Evolutionary conservation across 2,329 filamentous ascomycete genomes (phyloP).

Genomic region (Aureobasidium sp.): DNA sequence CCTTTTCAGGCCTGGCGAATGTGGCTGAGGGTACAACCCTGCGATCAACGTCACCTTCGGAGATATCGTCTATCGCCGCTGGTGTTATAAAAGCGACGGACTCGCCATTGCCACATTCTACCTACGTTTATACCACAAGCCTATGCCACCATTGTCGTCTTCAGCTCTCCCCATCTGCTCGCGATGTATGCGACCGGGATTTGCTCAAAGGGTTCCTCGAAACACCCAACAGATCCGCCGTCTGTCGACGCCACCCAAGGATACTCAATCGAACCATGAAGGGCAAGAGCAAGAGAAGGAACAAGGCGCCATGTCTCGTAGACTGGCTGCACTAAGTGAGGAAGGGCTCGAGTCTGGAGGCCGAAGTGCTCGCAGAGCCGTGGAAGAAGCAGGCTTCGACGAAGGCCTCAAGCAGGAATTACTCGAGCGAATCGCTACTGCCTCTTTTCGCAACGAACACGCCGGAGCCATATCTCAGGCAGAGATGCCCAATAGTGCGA

Average conservation of each 20-base stretch:
- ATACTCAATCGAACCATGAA: neutral
- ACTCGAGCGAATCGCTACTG: slow-evolving; percentile 49
- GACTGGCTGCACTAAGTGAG: slow-evolving; percentile 52
- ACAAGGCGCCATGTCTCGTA: slow-evolving; percentile 49
- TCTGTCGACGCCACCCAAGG: slow-evolving; percentile 16
- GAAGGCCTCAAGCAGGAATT: slow-evolving; percentile 50
- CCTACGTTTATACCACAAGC: slow-evolving; percentile 16
- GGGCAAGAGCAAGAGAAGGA: slow-evolving; percentile 23
- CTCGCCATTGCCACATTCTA: neutral
- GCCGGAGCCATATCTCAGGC: slow-evolving; percentile 45
- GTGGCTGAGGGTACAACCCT: neutral
- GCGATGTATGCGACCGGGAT: slow-evolving; percentile 32
- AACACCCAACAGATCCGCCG: neutral
- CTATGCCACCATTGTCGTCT: slow-evolving; percentile 16
- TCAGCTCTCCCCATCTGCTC: slow-evolving; percentile 25
- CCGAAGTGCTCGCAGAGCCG: slow-evolving; percentile 44
- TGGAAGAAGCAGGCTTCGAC: slow-evolving; percentile 55
- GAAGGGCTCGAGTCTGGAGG: slow-evolving; percentile 48
- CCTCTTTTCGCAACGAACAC: slow-evolving; percentile 46
- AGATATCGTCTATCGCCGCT: neutral
- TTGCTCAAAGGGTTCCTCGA: slow-evolving; percentile 10
- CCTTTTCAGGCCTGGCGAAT: no score
- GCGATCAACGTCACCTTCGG: neutral
- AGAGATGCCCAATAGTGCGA: slow-evolving; percentile 51
- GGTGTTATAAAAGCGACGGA: neutral